phyloP scores from a whole-genome alignment of 495 filamentous ascomycete species.

The Hyphodiscus hymeniophilus region DNA sequence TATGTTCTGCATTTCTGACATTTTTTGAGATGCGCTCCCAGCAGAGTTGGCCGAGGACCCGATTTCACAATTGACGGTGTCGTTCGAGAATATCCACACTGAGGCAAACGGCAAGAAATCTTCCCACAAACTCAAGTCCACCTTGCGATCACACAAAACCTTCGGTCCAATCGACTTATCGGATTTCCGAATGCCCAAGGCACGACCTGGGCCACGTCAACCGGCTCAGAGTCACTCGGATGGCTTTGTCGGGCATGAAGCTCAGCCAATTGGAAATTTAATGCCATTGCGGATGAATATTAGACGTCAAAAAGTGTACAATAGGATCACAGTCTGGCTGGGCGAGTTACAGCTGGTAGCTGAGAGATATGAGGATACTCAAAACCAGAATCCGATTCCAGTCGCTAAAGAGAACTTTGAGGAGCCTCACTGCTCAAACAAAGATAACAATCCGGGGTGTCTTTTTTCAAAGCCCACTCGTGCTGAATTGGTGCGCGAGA shows the following conservation, averaged over 20 bases:
- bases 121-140: neutral
- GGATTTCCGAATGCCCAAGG: constrained; percentile 9
- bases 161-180: constrained; percentile 6
- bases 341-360: constrained; percentile 10
- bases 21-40: neutral
- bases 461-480: neutral
- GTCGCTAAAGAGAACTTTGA: neutral
- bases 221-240: constrained; percentile 7
- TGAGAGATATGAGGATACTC: neutral
- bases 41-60: constrained; percentile 16
- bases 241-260: constrained; percentile 20
- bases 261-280: constrained; percentile 2
- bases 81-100: neutral
- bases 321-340: neutral
- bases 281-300: constrained; percentile 3
- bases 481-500: neutral
- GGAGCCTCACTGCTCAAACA: neutral
- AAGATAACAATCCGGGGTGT: neutral
- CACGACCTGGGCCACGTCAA: neutral
- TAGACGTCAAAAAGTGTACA: neutral
- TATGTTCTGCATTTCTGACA: neutral
- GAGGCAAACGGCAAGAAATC: neutral
- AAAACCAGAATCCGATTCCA: neutral
- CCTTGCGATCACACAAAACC: neutral
- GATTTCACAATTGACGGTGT: constrained; percentile 10